Base-by-base conservation (phyloP, 768 basidiomycete genomes). In the Hirschioporus abietinus region DNA sequence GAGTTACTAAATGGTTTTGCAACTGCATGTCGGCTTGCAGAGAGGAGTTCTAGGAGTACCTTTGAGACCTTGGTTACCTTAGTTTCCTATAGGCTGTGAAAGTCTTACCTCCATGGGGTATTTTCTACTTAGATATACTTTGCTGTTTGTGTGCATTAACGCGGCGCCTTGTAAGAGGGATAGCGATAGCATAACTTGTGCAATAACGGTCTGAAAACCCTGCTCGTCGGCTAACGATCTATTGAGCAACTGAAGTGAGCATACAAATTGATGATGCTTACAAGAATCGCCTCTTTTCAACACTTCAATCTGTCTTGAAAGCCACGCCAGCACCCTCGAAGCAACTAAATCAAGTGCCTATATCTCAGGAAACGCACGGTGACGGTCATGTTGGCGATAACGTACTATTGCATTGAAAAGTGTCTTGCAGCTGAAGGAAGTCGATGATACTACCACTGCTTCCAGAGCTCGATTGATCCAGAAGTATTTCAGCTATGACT, bases 381-480 rank as follows among this genome's bases (percentile, higher is more conserved):
- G 5, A 25, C 24, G 12, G 25, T 58, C 66, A 26, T 23, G 42
- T 62, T 9, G n/a, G 3, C 10, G 35, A 35, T n/a, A 42, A 72
- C 90, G 67, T 70, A 93, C 93, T 80, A 72, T 95, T 95, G 75
- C 89, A 92, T 74, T 94, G 90, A 70, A 95, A 93, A 0, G 86
- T 86, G 70, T 90, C 86, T 73, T 95, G 93, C 58, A 93, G 77
- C 10, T 84, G 81, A 23, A 88, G 73, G 75, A 93, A 91, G 60
- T 78, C 75, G 42, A 81, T 9, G 24, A 61, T 12, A 24, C 35
- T 27, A 65, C 64, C 30, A 72, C 25, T 80, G 76, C n/a, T 73
- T 26, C 77, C 71, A 57, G 83, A 78, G 66, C 82, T 81, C n/a
- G 82, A 82, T 65, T 75, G 65, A 2, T 86, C 88, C 34, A 88